Percentiles rank a stretch among this genome's conserved stretches.
phyloP scores from a whole-genome alignment of 192 early-diverging fungal species.

The Allomyces arbusculus region DNA sequence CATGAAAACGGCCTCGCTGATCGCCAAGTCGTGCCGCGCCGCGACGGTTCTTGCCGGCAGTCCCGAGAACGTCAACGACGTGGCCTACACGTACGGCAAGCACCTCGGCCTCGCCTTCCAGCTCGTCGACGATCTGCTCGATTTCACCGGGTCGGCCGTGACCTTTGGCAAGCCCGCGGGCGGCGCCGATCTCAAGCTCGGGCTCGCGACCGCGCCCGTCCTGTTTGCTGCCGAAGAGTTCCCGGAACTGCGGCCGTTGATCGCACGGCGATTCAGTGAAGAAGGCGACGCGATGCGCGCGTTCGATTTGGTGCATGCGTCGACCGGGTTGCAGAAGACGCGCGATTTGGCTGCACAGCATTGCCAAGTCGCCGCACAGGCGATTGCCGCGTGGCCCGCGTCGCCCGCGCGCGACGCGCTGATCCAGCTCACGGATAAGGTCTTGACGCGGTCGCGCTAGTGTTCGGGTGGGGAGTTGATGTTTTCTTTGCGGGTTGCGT shows the following conservation, averaged over 20 bases:
- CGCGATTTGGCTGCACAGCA: conserved; percentile 50
- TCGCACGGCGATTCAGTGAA: conserved; percentile 64
- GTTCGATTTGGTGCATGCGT: conserved; percentile 51
- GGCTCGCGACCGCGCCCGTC: conserved; percentile 82
- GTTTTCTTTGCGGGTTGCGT: too few species aligned
- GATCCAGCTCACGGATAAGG: conserved; percentile 55
- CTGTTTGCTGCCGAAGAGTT: conserved; percentile 78
- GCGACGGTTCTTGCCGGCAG: conserved; percentile 68
- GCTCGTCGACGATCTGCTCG: conserved; percentile 78
- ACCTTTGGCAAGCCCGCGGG: conserved; percentile 79
- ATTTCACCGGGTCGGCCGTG: conserved; percentile 55
- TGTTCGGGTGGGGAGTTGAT: too few species aligned
- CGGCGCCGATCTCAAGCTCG: conserved; percentile 59
- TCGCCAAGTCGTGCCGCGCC: conserved; percentile 76
- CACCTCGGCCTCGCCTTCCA: conserved; percentile 90
- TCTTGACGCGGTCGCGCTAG: conserved; percentile 42
- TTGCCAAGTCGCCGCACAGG: conserved; percentile 49
- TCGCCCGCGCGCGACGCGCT: conserved; percentile 59
- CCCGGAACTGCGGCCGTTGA: conserved; percentile 59
- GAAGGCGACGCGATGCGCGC: conserved; percentile 60
- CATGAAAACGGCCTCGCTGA: conserved; percentile 82
- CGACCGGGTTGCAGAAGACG: conserved; percentile 57
- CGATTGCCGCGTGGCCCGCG: conserved; percentile 41
- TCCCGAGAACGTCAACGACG: conserved; percentile 45
- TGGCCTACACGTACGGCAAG: conserved; percentile 68